A percentile compares a stretch with the other conserved stretches of the same genome.
phyloP scores from a whole-genome alignment of 1,284 basidiomycete genomes.

The Marasmius tenuissimus region DNA sequence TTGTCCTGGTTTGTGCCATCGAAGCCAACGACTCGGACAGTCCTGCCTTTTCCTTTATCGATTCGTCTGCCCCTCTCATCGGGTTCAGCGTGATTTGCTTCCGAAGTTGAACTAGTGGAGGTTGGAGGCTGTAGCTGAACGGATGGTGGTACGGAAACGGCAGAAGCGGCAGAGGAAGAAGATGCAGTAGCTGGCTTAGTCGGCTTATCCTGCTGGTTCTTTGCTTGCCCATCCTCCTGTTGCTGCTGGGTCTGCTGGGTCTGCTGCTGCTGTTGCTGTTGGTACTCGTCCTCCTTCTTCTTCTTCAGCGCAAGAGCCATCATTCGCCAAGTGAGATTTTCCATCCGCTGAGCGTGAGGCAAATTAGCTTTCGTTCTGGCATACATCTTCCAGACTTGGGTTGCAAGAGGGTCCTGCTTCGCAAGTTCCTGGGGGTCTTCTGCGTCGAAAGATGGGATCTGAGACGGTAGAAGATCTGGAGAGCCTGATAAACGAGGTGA shows the following conservation, averaged over 20 bases:
- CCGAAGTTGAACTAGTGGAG: slow-evolving; percentile 9
- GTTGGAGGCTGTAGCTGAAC: slow-evolving; percentile 9
- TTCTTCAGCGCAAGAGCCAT: slow-evolving; percentile 94
- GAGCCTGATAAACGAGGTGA: slow-evolving; percentile 68
- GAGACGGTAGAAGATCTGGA: slow-evolving; percentile 53
- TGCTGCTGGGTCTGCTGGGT: background rate
- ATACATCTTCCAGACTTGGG: slow-evolving; percentile 98
- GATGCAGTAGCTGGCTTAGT: background rate
- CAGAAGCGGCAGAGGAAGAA: background rate
- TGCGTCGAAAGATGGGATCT: slow-evolving; percentile 32
- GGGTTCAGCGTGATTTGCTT: background rate
- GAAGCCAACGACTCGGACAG: slow-evolving; percentile 74
- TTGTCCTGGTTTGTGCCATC: slow-evolving; percentile 73
- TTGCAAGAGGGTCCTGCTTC: slow-evolving; percentile 86
- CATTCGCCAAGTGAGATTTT: slow-evolving; percentile 97
- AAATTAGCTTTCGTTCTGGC: slow-evolving; percentile 84
- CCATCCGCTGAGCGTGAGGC: slow-evolving; percentile 94
- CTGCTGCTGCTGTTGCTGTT: slow-evolving; percentile 12
- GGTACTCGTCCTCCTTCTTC: slow-evolving; percentile 73
- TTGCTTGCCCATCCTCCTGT: background rate
- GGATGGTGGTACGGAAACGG: slow-evolving; percentile 1
- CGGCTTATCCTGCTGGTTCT: background rate
- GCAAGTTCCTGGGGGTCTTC: slow-evolving; percentile 63
- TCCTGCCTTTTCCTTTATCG: slow-evolving; percentile 73
- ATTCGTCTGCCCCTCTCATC: slow-evolving; percentile 66